These are phyloP conservation scores for Rhizopogon salebrosus DNA, from an alignment of 768 basidiomycete genomes.

Conservation along the genomic window DNA sequence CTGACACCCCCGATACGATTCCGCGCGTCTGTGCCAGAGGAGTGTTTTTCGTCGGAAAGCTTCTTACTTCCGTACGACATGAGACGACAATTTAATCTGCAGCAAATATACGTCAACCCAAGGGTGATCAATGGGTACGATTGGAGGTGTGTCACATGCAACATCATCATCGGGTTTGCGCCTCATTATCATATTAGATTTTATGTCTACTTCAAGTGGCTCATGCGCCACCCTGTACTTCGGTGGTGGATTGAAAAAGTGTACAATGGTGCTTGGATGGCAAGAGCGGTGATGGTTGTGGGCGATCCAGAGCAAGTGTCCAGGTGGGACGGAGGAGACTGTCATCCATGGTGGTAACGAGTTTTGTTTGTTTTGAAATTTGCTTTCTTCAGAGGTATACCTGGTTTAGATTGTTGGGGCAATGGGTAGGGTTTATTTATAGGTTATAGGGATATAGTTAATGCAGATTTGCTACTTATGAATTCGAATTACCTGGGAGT, in stretches of 20 bases:
- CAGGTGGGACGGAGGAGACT: conserved; percentile 7
- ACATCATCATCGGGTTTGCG: background rate
- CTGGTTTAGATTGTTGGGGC: background rate
- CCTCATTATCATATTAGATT: conserved; percentile 10
- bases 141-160: conserved; percentile 23
- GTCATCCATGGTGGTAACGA: conserved; percentile 7
- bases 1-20: conserved; percentile 28
- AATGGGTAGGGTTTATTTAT: background rate
- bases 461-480: too few relatives aligned
- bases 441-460: conserved; percentile 15
- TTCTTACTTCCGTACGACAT: conserved; percentile 40
- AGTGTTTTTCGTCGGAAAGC: conserved; percentile 35
- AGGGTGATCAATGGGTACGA: conserved; percentile 34
- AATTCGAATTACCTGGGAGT: too few relatives aligned
- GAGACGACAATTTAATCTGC: conserved; percentile 33
- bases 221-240: conserved; percentile 33
- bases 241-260: conserved; percentile 36
- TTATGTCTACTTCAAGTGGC: conserved; percentile 32
- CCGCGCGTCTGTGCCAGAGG: conserved; percentile 21
- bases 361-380: background rate
- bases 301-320: conserved; percentile 23
- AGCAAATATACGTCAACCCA: conserved; percentile 33
- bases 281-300: conserved; percentile 30
- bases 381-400: too few relatives aligned
- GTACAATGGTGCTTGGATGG: conserved; percentile 34